Conservation (phyloP, 1,284 basidiomycete genomes). For the Wolfiporia cocos region DNA sequence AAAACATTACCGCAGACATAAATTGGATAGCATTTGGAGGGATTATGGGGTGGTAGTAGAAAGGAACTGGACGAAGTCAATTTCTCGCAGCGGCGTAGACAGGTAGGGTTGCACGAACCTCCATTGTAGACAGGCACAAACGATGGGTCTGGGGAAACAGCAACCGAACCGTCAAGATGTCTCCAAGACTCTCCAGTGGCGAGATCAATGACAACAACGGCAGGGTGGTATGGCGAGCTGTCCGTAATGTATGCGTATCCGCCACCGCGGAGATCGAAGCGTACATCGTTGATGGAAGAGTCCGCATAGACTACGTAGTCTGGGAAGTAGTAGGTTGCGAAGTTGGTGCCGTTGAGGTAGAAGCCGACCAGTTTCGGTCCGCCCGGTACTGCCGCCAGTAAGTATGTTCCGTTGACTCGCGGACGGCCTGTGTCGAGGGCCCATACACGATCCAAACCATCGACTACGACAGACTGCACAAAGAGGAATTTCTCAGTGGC, state of each 20-base stretch:
- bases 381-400: conserved; percentile 17
- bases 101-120: conserved; percentile 6
- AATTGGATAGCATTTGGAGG: conserved; percentile 11
- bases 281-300: conserved; percentile 25
- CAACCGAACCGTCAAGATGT: conserved; percentile 19
- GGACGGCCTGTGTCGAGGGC: conserved; percentile 23
- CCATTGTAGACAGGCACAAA: conserved; percentile 23
- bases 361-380: conserved; percentile 28
- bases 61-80: neutral
- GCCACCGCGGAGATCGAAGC: conserved; percentile 23
- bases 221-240: conserved; percentile 16
- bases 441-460: conserved; percentile 25
- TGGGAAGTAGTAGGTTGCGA: conserved; percentile 23
- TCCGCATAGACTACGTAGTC: conserved; percentile 19
- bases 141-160: conserved; percentile 11
- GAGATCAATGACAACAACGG: conserved; percentile 24
- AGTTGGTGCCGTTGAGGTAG: conserved; percentile 20
- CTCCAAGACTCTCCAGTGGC: conserved; percentile 25
- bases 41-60: conserved; percentile 11
- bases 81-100: too few species aligned
- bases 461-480: conserved; percentile 25
- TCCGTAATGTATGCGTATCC: conserved; percentile 27
- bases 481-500: conserved; percentile 22
- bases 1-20: conserved; percentile 6
- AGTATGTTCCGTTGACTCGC: conserved; percentile 17